Evolutionary conservation across 257 asterid species (phyloP), one percentile per base, ranked within the genome.

Genomic region (Marsdenia floribunda): DNA sequence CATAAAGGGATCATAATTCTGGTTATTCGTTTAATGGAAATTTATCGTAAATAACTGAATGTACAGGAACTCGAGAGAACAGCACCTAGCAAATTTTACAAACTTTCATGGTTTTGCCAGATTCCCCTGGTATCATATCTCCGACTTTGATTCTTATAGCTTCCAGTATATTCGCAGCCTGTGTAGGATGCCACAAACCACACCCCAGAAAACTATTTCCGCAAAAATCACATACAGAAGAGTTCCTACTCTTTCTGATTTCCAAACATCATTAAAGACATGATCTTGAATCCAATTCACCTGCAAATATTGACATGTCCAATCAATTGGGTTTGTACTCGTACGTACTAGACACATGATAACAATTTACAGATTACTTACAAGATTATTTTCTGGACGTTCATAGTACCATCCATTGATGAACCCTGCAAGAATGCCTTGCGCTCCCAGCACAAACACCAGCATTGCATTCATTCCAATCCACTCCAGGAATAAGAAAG

Each of bases 381-480:
- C 98, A 72, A 93, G 90, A 75, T 84, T 90, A 73, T 87, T 86
- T 6, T 84, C 90, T 3, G 88, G 76, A 35, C 82, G 59, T 78
- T 91, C 75, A 58, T 76, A 90, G 68, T 79, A 90, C 98, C 98
- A 91, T 80, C 97, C 98, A 58, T 91, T 90, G 18, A 93, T 54
- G 55, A 93, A 91, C 54, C 76, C 96, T 49, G 91, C 96, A 44
- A 91, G 86, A 57, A 90, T 91, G 12, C 96, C 93, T 75, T 91
- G 88, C 66, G 98, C 98, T 6, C 92, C 98, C 90, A 93, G 58
- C 3, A 93, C 97, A n/a, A 87, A 93, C 73, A 93, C 96, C 80
- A 93, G 82, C 97, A 91, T 93, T 8, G 97, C 96, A 11, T 91
- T 91, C 98, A 93, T 90, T 74, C 98, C 97, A 74, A 91, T 93